Evolutionary conservation across 2,329 filamentous ascomycete species (phyloP).

Genomic region (Arthrobotrys musiformis): DNA sequence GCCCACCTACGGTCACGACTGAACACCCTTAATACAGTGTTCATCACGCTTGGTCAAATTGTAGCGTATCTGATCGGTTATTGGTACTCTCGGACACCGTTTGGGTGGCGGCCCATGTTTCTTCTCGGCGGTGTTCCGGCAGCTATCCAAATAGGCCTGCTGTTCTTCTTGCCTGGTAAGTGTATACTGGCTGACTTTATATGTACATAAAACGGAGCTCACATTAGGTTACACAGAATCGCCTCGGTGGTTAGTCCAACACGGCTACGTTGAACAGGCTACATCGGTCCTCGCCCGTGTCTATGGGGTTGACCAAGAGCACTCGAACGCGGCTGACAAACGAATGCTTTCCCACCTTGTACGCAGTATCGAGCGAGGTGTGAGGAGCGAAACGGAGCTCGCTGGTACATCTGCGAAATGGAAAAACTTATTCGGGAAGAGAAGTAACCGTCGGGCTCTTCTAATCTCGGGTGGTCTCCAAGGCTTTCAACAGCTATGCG

Average conservation of each 20-base stretch:
- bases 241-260: conserved; percentile 84
- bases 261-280: conserved; percentile 72
- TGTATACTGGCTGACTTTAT: not conserved
- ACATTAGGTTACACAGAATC: conserved; percentile 73
- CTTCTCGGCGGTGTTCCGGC: conserved; percentile 84
- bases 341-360: conserved; percentile 57
- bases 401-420: conserved; percentile 57
- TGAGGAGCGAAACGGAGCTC: conserved; percentile 66
- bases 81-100: conserved; percentile 62
- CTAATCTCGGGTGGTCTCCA: conserved; percentile 88
- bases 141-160: conserved; percentile 73
- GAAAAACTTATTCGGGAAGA: conserved; percentile 56
- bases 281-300: conserved; percentile 73
- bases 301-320: conserved; percentile 65
- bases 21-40: conserved; percentile 82
- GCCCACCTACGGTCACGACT: conserved; percentile 79
- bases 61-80: conserved; percentile 88
- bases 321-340: conserved; percentile 28
- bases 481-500: conserved; percentile 86
- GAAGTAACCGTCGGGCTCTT: conserved; percentile 76
- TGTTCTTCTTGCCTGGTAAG: conserved; percentile 66
- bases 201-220: not conserved
- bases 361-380: conserved; percentile 68
- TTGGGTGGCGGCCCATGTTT: conserved; percentile 90
- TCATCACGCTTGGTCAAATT: conserved; percentile 88